Conservation (phyloP, 2,329 filamentous ascomycete species). For the Colletotrichum chlorophyti region DNA sequence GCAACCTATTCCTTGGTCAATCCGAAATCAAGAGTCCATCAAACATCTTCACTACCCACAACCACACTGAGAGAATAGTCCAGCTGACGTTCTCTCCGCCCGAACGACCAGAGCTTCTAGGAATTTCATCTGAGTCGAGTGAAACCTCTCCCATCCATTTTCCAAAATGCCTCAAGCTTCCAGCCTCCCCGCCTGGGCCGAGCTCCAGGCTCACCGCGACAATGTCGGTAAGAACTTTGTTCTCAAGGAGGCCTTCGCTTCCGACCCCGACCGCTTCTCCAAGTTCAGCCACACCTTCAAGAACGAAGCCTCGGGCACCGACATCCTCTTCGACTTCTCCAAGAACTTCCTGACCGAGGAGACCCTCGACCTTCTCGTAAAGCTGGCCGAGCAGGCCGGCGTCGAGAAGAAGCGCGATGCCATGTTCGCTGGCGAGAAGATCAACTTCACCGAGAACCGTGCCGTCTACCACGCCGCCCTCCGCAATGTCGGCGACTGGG, state of each 20-base stretch:
- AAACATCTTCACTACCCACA: neutral
- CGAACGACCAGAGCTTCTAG: neutral
- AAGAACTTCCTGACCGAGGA: constrained; percentile 98
- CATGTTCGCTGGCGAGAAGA: constrained; percentile 98
- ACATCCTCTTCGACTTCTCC: constrained; percentile 97
- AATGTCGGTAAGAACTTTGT: constrained; percentile 87
- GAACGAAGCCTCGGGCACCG: constrained; percentile 77
- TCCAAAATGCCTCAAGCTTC: constrained; percentile 79
- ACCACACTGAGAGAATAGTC: neutral
- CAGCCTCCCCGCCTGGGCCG: constrained; percentile 85
- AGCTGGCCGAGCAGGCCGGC: constrained; percentile 90
- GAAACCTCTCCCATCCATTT: neutral
- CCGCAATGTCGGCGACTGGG: constrained; percentile 86
- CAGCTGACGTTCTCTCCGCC: neutral
- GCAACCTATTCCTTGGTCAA: neutral
- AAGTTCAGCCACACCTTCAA: constrained; percentile 88
- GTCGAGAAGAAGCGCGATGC: constrained; percentile 93
- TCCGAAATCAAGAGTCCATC: neutral
- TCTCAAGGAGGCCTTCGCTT: constrained; percentile 90
- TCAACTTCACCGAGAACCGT: constrained; percentile 98
- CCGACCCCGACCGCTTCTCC: constrained; percentile 85
- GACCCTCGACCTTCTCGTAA: constrained; percentile 83
- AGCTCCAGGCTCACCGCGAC: constrained; percentile 90
- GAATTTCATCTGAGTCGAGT: neutral
- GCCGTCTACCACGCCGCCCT: constrained; percentile 96